Percentiles rank a stretch among this genome's conserved stretches.
Evolutionary conservation across 805 yeast species (phyloP).

Genomic region (Candida sakaeoensis): DNA sequence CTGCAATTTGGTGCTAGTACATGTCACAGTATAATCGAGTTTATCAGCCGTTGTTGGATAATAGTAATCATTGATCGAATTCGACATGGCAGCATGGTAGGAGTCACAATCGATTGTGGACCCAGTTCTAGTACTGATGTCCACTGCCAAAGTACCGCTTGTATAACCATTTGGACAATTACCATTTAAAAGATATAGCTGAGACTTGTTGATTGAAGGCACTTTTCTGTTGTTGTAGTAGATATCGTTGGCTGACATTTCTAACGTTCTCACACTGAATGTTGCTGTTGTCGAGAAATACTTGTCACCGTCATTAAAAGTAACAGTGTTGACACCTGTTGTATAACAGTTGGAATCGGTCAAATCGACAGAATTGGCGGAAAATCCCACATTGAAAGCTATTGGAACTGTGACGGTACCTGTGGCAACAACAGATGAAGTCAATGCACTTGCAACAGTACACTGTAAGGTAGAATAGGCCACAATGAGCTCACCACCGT

Average conservation of each 20-base stretch:
- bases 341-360: slow-evolving; percentile 15
- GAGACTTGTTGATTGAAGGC: slow-evolving; percentile 13
- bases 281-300: slow-evolving; percentile 11
- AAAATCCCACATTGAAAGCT: slow-evolving; percentile 19
- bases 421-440: slow-evolving; percentile 10
- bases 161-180: slow-evolving; percentile 19
- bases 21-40: slow-evolving; percentile 9
- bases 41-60: slow-evolving; percentile 11
- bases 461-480: slow-evolving; percentile 17
- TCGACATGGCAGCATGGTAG: slow-evolving; percentile 15
- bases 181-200: slow-evolving; percentile 12
- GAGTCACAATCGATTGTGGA: slow-evolving; percentile 16
- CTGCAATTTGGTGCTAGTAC: slow-evolving; percentile 9
- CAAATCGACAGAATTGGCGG: slow-evolving; percentile 16
- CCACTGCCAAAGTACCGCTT: slow-evolving; percentile 20
- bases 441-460: slow-evolving; percentile 13
- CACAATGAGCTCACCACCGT: slow-evolving; percentile 14
- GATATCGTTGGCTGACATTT: not conserved
- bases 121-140: not conserved
- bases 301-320: slow-evolving; percentile 16
- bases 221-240: slow-evolving; percentile 7
- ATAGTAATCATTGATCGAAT: slow-evolving; percentile 17
- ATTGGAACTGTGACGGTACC: slow-evolving; percentile 22
- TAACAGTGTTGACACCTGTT: slow-evolving; percentile 17
- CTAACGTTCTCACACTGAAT: slow-evolving; percentile 9